These are phyloP conservation scores for Davidsoniella australis DNA, from an alignment of 2,329 filamentous ascomycete species.

Conservation along the genomic window DNA sequence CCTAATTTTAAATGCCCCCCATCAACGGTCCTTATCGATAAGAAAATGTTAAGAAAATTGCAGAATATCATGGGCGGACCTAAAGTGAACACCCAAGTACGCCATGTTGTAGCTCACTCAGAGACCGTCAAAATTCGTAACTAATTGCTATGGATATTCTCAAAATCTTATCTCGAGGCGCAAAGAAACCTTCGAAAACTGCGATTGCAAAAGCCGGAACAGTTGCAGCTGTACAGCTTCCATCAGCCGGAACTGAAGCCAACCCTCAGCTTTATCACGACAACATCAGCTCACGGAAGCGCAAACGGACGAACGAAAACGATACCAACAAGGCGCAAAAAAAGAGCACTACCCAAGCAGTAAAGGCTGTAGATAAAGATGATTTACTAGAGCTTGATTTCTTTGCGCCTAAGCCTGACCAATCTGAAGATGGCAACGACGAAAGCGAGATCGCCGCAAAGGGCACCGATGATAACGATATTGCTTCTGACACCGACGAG, in stretches of 20 bases:
- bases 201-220: conserved; percentile 17
- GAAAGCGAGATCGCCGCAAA: conserved; percentile 10
- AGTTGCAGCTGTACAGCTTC: conserved; percentile 29
- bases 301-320: conserved; percentile 30
- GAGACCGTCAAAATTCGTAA: background rate
- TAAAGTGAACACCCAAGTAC: no score
- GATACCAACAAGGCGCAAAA: conserved; percentile 20
- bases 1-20: no score
- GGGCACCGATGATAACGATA: conserved; percentile 13
- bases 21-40: conserved; percentile 7
- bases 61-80: no score
- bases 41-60: conserved; percentile 7
- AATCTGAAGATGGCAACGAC: conserved; percentile 11
- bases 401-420: conserved; percentile 33
- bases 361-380: conserved; percentile 10
- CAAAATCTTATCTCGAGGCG: conserved; percentile 54
- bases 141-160: conserved; percentile 46
- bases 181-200: conserved; percentile 34
- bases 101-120: no score
- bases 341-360: conserved; percentile 8
- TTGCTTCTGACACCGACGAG: conserved; percentile 17
- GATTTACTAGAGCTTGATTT: conserved; percentile 37
- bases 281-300: conserved; percentile 22
- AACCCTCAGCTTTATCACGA: conserved; percentile 58
- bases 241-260: conserved; percentile 44